Conservation (phyloP, 768 basidiomycete genomes). For the Austroboletus eburneus region DNA sequence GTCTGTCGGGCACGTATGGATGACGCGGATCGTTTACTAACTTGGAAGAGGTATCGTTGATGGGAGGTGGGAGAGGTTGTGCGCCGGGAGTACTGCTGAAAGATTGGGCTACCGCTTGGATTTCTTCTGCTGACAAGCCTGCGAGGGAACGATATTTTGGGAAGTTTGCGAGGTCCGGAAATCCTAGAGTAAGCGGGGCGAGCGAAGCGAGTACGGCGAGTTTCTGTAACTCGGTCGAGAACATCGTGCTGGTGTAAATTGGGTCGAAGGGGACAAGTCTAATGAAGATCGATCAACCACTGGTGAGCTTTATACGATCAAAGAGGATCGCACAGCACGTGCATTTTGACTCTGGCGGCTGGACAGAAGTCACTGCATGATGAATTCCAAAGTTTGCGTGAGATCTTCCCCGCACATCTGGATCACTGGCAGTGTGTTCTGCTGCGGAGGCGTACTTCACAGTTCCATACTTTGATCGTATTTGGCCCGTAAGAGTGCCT, state of each 20-base stretch:
- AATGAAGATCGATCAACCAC: neutral
- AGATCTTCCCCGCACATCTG: too few relatives aligned
- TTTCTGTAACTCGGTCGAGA: conserved; percentile 8
- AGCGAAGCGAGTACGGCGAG: conserved; percentile 2
- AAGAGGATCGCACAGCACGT: neutral
- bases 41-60: conserved; percentile 24
- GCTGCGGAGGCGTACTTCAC: too few relatives aligned
- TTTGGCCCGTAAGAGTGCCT: too few relatives aligned
- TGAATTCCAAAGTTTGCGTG: too few relatives aligned
- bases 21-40: conserved; percentile 17
- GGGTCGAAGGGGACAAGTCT: neutral
- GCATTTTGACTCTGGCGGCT: neutral
- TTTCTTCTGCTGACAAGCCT: conserved; percentile 14
- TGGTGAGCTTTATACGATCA: conserved; percentile 3
- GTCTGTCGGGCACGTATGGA: conserved; percentile 9
- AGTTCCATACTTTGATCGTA: too few relatives aligned
- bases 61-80: conserved; percentile 19
- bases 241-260: neutral
- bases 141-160: conserved; percentile 20
- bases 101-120: conserved; percentile 8
- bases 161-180: conserved; percentile 13
- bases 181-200: conserved; percentile 7
- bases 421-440: neutral
- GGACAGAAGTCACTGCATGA: too few relatives aligned
- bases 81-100: conserved; percentile 21